Evolutionary conservation across 352 stramenopile genomes (phyloP).

Genomic region (Phytophthora pinifolia): DNA sequence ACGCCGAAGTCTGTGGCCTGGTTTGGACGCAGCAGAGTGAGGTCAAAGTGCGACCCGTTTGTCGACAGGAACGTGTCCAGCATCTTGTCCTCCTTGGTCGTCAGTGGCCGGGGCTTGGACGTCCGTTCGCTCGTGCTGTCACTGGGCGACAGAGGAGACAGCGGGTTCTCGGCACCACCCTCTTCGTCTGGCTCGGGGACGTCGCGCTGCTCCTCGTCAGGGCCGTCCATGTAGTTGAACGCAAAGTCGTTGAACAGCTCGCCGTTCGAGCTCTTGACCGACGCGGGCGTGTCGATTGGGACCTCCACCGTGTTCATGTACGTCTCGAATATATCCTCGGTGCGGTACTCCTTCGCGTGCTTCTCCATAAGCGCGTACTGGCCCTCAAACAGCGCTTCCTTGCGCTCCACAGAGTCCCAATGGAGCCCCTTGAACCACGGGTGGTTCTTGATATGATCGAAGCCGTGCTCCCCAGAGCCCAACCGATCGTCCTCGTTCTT

Average conservation of each 20-base stretch:
- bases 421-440: constrained; percentile 88
- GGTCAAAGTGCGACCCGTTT: constrained; percentile 69
- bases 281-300: constrained; percentile 79
- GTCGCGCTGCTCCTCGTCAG: constrained; percentile 51
- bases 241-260: constrained; percentile 84
- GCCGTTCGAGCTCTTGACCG: constrained; percentile 65
- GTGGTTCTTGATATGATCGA: constrained; percentile 87
- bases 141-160: constrained; percentile 30
- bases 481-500: constrained; percentile 93
- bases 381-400: constrained; percentile 62
- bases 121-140: constrained; percentile 20
- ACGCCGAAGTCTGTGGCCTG: constrained; percentile 68
- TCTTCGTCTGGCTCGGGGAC: constrained; percentile 40
- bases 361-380: constrained; percentile 80
- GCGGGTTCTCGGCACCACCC: constrained; percentile 24
- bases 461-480: constrained; percentile 87
- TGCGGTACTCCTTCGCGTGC: constrained; percentile 80
- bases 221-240: constrained; percentile 81
- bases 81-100: constrained; percentile 36
- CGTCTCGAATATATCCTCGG: constrained; percentile 82
- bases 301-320: constrained; percentile 89
- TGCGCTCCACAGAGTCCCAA: constrained; percentile 74
- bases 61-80: constrained; percentile 49
- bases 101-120: constrained; percentile 21
- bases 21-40: constrained; percentile 67